Percentiles rank a stretch among this genome's conserved stretches.
Conservation (phyloP, 495 filamentous ascomycete genomes). For the Podospora conica region DNA sequence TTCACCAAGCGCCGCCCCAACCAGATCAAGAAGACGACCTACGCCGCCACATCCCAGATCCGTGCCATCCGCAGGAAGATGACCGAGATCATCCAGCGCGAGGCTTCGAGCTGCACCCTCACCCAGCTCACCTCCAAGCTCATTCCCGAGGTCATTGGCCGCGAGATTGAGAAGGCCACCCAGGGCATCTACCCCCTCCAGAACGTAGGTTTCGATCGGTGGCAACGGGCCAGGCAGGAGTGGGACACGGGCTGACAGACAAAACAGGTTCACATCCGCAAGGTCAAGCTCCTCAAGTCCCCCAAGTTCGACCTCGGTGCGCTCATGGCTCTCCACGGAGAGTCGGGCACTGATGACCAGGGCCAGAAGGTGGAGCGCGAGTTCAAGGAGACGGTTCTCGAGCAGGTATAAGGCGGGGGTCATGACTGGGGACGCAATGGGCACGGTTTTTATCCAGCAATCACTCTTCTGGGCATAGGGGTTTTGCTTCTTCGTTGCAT, state of each 20-base stretch:
- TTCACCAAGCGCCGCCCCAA: constrained; percentile 98
- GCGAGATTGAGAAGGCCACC: constrained; percentile 98
- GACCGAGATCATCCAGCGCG: constrained; percentile 95
- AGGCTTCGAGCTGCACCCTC: constrained; percentile 88
- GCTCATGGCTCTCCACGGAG: constrained; percentile 90
- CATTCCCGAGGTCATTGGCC: constrained; percentile 97
- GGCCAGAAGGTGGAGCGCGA: constrained; percentile 98
- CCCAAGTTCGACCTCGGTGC: constrained; percentile 99
- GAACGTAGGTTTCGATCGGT: constrained; percentile 60
- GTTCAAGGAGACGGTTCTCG: constrained; percentile 96
- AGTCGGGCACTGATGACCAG: constrained; percentile 90
- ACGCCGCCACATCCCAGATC: constrained; percentile 92
- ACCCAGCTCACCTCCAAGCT: constrained; percentile 94
- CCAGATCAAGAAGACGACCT: constrained; percentile 99
- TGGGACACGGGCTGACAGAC: constrained; percentile 15
- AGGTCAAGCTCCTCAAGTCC: constrained; percentile 96
- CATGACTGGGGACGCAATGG: constrained; percentile 38
- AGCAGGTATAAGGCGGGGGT: constrained; percentile 68
- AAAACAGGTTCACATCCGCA: constrained; percentile 94
- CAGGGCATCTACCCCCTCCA: constrained; percentile 99
- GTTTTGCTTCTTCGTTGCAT: constrained; percentile 50
- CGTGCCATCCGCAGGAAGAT: constrained; percentile 98
- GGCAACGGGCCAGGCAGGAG: not conserved
- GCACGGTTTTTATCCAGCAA: constrained; percentile 47
- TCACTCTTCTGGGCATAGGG: constrained; percentile 42